Evolutionary conservation across 345 rosid genomes (phyloP).

Genomic region (Salix dunnii): DNA sequence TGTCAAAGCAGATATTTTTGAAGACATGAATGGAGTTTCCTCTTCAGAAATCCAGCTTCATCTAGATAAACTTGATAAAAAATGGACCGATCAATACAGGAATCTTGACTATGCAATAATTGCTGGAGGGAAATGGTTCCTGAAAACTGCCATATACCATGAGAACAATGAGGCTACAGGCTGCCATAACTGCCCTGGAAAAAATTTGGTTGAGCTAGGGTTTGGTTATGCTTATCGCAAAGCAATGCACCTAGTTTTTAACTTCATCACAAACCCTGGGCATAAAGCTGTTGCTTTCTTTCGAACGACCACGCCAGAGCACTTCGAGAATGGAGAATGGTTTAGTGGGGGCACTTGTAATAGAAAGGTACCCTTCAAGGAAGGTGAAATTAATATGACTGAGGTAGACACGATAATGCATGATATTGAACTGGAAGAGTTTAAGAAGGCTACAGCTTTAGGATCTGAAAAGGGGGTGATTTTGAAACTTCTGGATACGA

Average conservation of each 20-base stretch:
- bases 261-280: conserved; percentile 15
- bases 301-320: conserved; percentile 46
- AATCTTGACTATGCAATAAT: conserved; percentile 35
- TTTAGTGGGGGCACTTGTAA: conserved; percentile 42
- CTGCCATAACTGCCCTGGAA: conserved; percentile 34
- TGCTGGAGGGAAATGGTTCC: conserved; percentile 49
- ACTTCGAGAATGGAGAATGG: conserved; percentile 52
- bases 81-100: conserved; percentile 34
- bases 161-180: conserved; percentile 29
- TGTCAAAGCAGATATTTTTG: conserved; percentile 37
- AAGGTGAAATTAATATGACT: conserved; percentile 16
- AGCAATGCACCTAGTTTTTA: conserved; percentile 28
- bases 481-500: conserved; percentile 36
- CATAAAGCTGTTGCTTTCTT: conserved; percentile 32
- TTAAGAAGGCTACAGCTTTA: conserved; percentile 20
- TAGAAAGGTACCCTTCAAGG: conserved; percentile 35
- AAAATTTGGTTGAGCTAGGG: conserved; percentile 32
- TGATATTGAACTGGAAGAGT: conserved; percentile 38
- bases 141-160: conserved; percentile 34
- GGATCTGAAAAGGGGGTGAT: conserved; percentile 13
- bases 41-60: conserved; percentile 35
- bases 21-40: conserved; percentile 32
- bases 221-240: conserved; percentile 36
- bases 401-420: conserved; percentile 25
- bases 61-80: conserved; percentile 34